Conservation (phyloP, 208 protist species). For the Trypanosomatidae sp. region DNA sequence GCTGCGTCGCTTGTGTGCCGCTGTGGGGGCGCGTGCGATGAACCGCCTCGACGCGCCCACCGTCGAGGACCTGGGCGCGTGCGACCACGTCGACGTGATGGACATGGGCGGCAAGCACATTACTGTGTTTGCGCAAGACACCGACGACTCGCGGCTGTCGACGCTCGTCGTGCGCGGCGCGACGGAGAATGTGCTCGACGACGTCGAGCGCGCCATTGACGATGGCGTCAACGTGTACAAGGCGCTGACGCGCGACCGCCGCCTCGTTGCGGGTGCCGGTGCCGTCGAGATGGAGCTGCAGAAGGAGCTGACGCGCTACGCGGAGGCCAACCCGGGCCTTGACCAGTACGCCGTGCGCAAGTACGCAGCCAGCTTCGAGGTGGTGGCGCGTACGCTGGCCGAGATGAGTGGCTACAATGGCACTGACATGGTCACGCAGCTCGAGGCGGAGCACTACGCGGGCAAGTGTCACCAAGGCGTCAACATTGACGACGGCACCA, state of each 20-base stretch:
- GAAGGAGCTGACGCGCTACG: conserved; percentile 69
- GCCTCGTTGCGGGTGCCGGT: conserved; percentile 96
- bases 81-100: conserved; percentile 87
- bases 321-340: conserved; percentile 88
- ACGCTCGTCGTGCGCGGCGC: conserved; percentile 98
- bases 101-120: conserved; percentile 96
- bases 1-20: conserved; percentile 94
- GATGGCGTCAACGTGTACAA: conserved; percentile 98
- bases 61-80: conserved; percentile 94
- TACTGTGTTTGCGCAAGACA: conserved; percentile 92
- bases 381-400: conserved; percentile 95
- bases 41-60: conserved; percentile 87
- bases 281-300: conserved; percentile 96
- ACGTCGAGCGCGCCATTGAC: conserved; percentile 94
- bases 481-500: conserved; percentile 84
- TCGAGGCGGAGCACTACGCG: conserved; percentile 92
- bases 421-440: conserved; percentile 92
- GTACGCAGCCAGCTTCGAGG: conserved; percentile 96
- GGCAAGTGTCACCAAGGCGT: conserved; percentile 88
- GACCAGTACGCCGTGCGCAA: conserved; percentile 98
- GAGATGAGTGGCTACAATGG: conserved; percentile 96
- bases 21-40: conserved; percentile 92
- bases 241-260: conserved; percentile 87
- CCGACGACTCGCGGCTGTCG: conserved; percentile 88
- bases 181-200: conserved; percentile 97